Conservation (phyloP, 495 filamentous ascomycete species). For the Terfezia boudieri region DNA sequence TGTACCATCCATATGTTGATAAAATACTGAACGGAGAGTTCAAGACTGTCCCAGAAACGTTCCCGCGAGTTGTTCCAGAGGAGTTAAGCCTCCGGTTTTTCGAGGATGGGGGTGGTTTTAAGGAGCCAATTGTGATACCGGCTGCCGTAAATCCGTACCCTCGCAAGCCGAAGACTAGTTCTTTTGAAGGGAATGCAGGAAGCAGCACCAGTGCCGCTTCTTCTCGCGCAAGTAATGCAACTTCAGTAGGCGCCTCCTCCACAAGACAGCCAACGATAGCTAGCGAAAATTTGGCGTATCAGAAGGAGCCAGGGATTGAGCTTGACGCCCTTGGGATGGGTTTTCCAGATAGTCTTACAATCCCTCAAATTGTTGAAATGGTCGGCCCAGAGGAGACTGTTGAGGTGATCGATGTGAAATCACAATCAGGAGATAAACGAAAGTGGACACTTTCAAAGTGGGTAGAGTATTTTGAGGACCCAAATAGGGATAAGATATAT, state of each 20-base stretch:
- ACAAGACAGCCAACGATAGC: not conserved
- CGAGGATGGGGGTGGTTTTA: conserved; percentile 40
- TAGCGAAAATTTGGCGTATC: conserved; percentile 6
- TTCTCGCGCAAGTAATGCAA: too few species aligned
- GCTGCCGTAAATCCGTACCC: conserved; percentile 40
- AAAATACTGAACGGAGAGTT: conserved; percentile 47
- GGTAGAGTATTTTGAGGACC: conserved; percentile 54
- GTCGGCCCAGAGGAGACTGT: conserved; percentile 43
- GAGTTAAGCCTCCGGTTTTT: conserved; percentile 44
- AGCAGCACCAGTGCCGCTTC: not conserved
- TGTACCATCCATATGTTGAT: conserved; percentile 52
- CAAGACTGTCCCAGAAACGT: conserved; percentile 37
- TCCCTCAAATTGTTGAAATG: conserved; percentile 41
- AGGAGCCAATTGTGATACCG: conserved; percentile 48
- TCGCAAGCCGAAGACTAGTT: not conserved
- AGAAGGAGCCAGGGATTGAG: not conserved
- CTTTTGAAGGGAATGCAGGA: not conserved
- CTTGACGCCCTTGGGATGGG: conserved; percentile 54
- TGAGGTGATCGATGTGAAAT: conserved; percentile 57
- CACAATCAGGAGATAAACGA: conserved; percentile 41
- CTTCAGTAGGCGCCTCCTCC: not conserved
- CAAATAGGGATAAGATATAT: conserved; percentile 37
- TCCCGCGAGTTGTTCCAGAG: conserved; percentile 46
- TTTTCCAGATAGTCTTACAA: conserved; percentile 44
- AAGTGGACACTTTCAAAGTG: conserved; percentile 51